A percentile compares a stretch with the other conserved stretches of the same genome.
phyloP scores from a whole-genome alignment of 371 early-diverging fungal genomes.

The Batkoa obscura region DNA sequence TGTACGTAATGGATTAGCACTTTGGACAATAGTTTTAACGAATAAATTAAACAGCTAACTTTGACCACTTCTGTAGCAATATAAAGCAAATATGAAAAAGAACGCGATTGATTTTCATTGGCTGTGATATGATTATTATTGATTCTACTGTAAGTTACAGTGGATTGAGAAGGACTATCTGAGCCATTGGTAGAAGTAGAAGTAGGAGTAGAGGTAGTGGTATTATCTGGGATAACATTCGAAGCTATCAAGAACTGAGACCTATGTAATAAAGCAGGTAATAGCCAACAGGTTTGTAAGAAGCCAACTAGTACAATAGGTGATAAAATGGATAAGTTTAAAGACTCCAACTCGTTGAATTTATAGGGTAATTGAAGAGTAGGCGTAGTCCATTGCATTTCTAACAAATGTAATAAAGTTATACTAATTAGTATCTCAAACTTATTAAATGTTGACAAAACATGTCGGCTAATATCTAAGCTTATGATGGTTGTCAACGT shows the following conservation, averaged over 20 bases:
- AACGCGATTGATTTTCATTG: too few relatives aligned
- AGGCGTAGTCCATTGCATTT: slow-evolving; percentile 5
- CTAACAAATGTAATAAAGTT: neutral
- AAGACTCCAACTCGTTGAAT: neutral
- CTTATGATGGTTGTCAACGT: neutral
- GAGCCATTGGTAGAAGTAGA: too few relatives aligned
- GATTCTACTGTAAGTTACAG: too few relatives aligned
- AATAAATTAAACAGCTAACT: too few relatives aligned
- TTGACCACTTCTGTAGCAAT: too few relatives aligned
- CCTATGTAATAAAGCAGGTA: slow-evolving; percentile 3
- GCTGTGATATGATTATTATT: too few relatives aligned
- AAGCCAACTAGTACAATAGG: slow-evolving; percentile 5
- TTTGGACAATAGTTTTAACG: too few relatives aligned
- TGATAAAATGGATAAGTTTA: neutral
- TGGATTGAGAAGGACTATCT: too few relatives aligned
- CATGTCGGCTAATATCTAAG: slow-evolving; percentile 4
- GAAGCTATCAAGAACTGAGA: neutral
- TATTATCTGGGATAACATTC: too few relatives aligned
- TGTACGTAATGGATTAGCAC: too few relatives aligned
- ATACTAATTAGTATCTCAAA: slow-evolving; percentile 1
- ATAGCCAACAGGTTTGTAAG: slow-evolving; percentile 7
- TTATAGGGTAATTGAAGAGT: slow-evolving; percentile 2
- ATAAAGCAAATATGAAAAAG: too few relatives aligned
- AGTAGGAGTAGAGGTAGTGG: too few relatives aligned
- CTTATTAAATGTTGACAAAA: slow-evolving; percentile 1